Evolutionary conservation across 495 filamentous ascomycete genomes (phyloP).

Genomic region (Usnea hakonensis): DNA sequence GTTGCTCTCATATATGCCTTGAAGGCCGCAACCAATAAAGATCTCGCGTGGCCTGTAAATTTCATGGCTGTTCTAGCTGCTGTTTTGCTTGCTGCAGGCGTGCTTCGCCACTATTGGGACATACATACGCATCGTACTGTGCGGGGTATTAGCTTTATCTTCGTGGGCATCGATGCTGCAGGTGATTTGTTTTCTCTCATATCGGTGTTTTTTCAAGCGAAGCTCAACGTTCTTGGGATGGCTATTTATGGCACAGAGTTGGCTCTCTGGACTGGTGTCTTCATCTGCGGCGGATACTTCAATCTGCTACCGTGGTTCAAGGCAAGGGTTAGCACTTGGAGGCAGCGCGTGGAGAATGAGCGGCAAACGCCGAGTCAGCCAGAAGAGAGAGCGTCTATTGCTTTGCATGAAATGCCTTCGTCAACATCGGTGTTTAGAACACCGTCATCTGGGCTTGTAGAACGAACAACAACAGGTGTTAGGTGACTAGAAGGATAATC

Average conservation of each 20-base stretch:
- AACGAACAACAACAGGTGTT: slow-evolving; percentile 3
- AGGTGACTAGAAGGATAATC: not conserved
- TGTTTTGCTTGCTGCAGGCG: slow-evolving; percentile 47
- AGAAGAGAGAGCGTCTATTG: slow-evolving; percentile 24
- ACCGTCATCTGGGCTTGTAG: slow-evolving; percentile 31
- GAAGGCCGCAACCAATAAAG: slow-evolving; percentile 25
- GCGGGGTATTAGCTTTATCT: slow-evolving; percentile 57
- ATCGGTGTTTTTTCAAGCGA: slow-evolving; percentile 51
- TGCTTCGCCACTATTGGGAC: slow-evolving; percentile 49
- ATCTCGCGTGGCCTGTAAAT: slow-evolving; percentile 45
- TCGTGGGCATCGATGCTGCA: slow-evolving; percentile 56
- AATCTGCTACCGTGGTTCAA: slow-evolving; percentile 49
- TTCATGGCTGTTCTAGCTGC: slow-evolving; percentile 56
- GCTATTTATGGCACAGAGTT: slow-evolving; percentile 57
- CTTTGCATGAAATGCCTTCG: slow-evolving; percentile 44
- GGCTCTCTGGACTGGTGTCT: slow-evolving; percentile 54
- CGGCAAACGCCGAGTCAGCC: slow-evolving; percentile 15
- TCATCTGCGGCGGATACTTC: slow-evolving; percentile 51
- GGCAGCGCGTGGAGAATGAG: slow-evolving; percentile 4
- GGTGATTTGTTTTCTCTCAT: slow-evolving; percentile 56
- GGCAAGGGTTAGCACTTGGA: slow-evolving; percentile 5
- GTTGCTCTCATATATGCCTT: slow-evolving; percentile 45
- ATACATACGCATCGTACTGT: slow-evolving; percentile 53
- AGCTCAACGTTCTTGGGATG: slow-evolving; percentile 48
- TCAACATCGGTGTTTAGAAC: slow-evolving; percentile 52